Conservation (phyloP, 345 rosid species). For the Luvunga scandens region DNA sequence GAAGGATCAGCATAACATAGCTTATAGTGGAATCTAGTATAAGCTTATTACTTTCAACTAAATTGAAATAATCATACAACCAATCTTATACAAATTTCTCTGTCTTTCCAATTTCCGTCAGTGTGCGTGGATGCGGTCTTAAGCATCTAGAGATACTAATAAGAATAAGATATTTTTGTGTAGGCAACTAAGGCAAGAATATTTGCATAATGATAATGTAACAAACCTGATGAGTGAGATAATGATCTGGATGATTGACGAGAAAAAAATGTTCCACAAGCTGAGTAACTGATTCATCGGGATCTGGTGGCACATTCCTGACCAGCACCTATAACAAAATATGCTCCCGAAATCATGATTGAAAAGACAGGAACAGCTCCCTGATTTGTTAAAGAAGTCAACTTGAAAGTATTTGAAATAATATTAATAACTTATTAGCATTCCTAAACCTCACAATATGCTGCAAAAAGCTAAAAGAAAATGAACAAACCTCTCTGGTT, state of each 20-base stretch:
- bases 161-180: neutral
- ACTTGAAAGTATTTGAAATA: neutral
- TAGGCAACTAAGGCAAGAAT: neutral
- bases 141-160: neutral
- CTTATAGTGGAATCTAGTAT: neutral
- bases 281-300: conserved; percentile 81
- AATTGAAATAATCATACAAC: neutral
- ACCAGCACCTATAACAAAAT: conserved; percentile 62
- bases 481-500: neutral
- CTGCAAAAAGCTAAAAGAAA: neutral
- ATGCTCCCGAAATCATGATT: conserved; percentile 1
- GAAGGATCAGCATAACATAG: neutral
- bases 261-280: conserved; percentile 86
- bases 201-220: neutral
- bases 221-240: conserved; percentile 81
- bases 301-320: conserved; percentile 86
- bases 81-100: neutral
- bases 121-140: neutral
- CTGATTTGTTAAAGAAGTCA: neutral
- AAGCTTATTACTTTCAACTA: neutral
- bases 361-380: neutral
- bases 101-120: neutral
- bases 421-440: neutral
- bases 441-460: neutral
- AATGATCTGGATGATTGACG: conserved; percentile 86